Base-by-base conservation (phyloP, 202 grass and related monocot genomes). In the Panicum virgatum region DNA sequence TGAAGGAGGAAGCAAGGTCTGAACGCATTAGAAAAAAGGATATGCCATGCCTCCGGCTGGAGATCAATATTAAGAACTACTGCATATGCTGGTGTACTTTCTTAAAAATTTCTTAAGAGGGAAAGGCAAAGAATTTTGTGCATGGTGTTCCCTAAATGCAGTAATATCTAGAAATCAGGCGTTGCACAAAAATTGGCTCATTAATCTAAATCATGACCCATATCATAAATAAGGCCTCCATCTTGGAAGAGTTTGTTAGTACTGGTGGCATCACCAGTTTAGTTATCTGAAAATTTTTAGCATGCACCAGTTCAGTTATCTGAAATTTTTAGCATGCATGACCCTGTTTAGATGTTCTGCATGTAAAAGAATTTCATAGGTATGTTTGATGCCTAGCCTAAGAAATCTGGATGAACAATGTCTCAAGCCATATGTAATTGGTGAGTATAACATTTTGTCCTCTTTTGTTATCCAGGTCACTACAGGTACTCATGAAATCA, bases 401-500 rank as follows among this genome's bases (percentile, higher is more conserved):
- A 42, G 27, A 42, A 2, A 27, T 19, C 8, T 12, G 13, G 14
- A 62, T 69, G n/a, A 4, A 27, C 20, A 26, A 12, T 58, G n/a
- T 29, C 40, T 60, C 11, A 36, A 71, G 42, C 2, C n/a, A 38
- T 37, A 9, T 70, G 25, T 42, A 47, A 72, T 10, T 85, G n/a
- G 34, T 62, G 22, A 30, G 67, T 75, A 48, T 50, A 47, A 18
- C 42, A 22, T 7, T 71, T 9, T 58, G 52, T 79, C 29, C 29
- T n/a, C 14, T 59, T n/a, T 83, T 62, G 18, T 9, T 57, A 57
- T 79, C 39, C 87, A 98, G 96, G 90, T 48, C 96, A 98, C 43
- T 98, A 93, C 54, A 98, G 90, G 51, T 95, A 14, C 89, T 98
- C n/a, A 53, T 40, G 59, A 93, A 88, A 65, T 92, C 90, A 34